These are phyloP conservation scores for Nicotiana knightiana DNA, from an alignment of 257 asterid genomes.

Conservation along the genomic window DNA sequence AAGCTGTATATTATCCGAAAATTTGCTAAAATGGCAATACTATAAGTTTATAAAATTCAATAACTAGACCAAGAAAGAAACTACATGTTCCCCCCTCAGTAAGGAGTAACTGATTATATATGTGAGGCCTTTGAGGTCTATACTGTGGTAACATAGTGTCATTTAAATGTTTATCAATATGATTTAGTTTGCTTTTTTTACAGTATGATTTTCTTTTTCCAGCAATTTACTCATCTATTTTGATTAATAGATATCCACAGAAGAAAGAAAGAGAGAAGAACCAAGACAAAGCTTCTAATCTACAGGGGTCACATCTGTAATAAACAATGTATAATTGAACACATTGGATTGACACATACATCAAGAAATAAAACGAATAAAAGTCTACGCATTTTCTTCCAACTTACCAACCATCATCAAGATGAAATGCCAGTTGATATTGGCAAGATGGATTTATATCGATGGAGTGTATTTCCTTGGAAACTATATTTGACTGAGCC, in stretches of 20 bases:
- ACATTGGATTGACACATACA: not conserved
- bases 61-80: not conserved
- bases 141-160: not conserved
- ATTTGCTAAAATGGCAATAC: not conserved
- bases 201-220: not conserved
- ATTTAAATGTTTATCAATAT: not conserved
- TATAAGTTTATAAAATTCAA: not conserved
- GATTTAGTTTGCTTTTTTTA: not conserved
- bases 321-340: not conserved
- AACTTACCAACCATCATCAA: constrained; percentile 96
- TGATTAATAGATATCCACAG: not conserved
- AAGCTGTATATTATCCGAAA: not conserved
- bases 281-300: not conserved
- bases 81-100: not conserved
- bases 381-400: constrained; percentile 11
- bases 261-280: not conserved
- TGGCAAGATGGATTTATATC: constrained; percentile 86
- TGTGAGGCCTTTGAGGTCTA: not conserved
- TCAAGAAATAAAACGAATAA: not conserved
- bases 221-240: not conserved
- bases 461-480: constrained; percentile 80
- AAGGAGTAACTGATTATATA: not conserved
- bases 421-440: constrained; percentile 89
- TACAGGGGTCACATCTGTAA: not conserved
- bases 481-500: constrained; percentile 79